Evolutionary conservation across 2,329 filamentous ascomycete genomes (phyloP).

Genomic region (Parastagonospora avenae): DNA sequence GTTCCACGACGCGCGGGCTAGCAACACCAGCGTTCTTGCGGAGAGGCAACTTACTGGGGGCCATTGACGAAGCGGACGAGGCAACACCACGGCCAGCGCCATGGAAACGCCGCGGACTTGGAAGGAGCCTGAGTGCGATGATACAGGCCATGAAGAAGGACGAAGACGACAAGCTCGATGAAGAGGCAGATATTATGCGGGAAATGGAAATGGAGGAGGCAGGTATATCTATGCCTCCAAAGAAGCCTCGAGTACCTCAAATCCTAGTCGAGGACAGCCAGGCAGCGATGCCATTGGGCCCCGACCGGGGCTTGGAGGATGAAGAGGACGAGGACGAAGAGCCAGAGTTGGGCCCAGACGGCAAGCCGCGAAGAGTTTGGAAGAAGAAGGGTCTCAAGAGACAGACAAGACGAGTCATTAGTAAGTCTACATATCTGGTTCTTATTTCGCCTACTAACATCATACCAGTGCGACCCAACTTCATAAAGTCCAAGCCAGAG

Average conservation of each 20-base stretch:
- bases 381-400: conserved; percentile 88
- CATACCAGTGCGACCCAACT: conserved; percentile 46
- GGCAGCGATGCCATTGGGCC: conserved; percentile 51
- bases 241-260: conserved; percentile 34
- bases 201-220: conserved; percentile 65
- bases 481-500: conserved; percentile 51
- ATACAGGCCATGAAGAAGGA: conserved; percentile 72
- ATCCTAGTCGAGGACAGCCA: conserved; percentile 53
- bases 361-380: conserved; percentile 66
- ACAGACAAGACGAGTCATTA: conserved; percentile 72
- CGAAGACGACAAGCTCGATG: conserved; percentile 59
- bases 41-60: conserved; percentile 56
- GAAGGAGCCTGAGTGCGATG: conserved; percentile 73
- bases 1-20: conserved; percentile 52
- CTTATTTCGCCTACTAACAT: background rate
- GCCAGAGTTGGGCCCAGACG: conserved; percentile 56
- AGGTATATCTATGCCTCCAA: conserved; percentile 24
- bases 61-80: conserved; percentile 61
- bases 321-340: conserved; percentile 62
- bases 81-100: conserved; percentile 42
- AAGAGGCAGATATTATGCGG: conserved; percentile 75
- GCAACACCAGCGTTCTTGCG: conserved; percentile 74
- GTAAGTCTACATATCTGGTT: conserved; percentile 19
- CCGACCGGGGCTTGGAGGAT: conserved; percentile 55
- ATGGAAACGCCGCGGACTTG: conserved; percentile 56